These are phyloP conservation scores for Orbilia oligospora DNA, from an alignment of 2,329 filamentous ascomycete genomes.

Conservation along the genomic window DNA sequence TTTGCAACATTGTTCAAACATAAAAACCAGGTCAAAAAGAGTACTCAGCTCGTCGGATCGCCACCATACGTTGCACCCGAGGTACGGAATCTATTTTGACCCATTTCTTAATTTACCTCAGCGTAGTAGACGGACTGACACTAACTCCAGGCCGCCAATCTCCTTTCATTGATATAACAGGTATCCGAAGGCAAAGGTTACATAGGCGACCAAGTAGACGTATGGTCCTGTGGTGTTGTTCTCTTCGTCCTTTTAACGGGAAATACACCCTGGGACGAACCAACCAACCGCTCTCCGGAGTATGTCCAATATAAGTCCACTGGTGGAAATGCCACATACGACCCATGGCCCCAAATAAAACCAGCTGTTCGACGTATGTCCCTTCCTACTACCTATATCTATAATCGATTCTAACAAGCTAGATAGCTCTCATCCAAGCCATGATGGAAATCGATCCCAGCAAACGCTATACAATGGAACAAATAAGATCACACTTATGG, in stretches of 20 bases:
- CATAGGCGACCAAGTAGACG: conserved; percentile 83
- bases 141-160: conserved; percentile 42
- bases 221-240: conserved; percentile 99
- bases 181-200: conserved; percentile 68
- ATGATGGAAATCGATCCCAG: conserved; percentile 88
- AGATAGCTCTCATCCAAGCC: conserved; percentile 79
- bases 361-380: conserved; percentile 74
- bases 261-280: conserved; percentile 98
- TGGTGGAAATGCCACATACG: conserved; percentile 84
- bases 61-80: conserved; percentile 98
- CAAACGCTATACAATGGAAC: conserved; percentile 85
- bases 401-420: not conserved
- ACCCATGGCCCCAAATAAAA: conserved; percentile 86
- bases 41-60: conserved; percentile 91
- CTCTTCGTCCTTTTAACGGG: conserved; percentile 94
- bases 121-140: conserved; percentile 68
- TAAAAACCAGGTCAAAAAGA: conserved; percentile 84
- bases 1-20: conserved; percentile 94
- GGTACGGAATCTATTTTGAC: conserved; percentile 69
- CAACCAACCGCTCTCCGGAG: conserved; percentile 87
- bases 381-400: not conserved
- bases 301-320: conserved; percentile 87
- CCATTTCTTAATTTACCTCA: conserved; percentile 64
- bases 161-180: conserved; percentile 65
- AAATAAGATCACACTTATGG: conserved; percentile 93